phyloP scores from a whole-genome alignment of 768 basidiomycete genomes.

The Tulasnella sp. region DNA sequence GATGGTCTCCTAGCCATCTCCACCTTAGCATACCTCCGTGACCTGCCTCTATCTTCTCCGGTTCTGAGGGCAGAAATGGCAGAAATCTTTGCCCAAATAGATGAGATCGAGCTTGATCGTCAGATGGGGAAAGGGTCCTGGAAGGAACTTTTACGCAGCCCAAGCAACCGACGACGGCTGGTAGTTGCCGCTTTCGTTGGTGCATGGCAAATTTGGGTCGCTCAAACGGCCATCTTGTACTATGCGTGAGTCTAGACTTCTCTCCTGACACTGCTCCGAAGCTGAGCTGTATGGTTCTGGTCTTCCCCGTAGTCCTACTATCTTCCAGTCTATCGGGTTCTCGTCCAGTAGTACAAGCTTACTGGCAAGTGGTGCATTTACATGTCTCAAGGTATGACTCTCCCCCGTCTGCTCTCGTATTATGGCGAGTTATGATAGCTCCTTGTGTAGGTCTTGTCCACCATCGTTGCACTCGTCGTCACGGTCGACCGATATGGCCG shows the following conservation, averaged over 20 bases:
- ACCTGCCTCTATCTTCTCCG: background rate
- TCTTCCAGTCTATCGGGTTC: constrained; percentile 15
- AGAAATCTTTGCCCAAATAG: constrained; percentile 10
- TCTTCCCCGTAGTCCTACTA: constrained; percentile 4
- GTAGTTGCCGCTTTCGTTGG: constrained; percentile 5
- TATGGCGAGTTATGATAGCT: background rate
- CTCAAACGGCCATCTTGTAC: constrained; percentile 11
- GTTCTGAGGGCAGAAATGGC: constrained; percentile 1
- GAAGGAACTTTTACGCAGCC: background rate
- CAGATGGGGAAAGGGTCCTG: background rate
- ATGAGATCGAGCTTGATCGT: constrained; percentile 3
- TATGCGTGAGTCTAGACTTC: constrained; percentile 8
- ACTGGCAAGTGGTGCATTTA: constrained; percentile 13
- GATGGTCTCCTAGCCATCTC: background rate
- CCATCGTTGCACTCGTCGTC: background rate
- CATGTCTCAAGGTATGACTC: constrained; percentile 6
- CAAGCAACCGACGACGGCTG: background rate
- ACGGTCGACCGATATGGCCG: constrained; percentile 14
- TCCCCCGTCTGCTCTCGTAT: background rate
- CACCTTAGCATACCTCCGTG: constrained; percentile 7
- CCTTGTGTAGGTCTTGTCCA: background rate
- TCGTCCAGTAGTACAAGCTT: constrained; percentile 12
- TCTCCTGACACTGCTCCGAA: background rate
- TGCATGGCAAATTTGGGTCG: constrained; percentile 15
- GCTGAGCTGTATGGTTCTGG: background rate